These are phyloP conservation scores for Hypoxylon sp. DNA, from an alignment of 2,329 filamentous ascomycete genomes.

Conservation along the genomic window DNA sequence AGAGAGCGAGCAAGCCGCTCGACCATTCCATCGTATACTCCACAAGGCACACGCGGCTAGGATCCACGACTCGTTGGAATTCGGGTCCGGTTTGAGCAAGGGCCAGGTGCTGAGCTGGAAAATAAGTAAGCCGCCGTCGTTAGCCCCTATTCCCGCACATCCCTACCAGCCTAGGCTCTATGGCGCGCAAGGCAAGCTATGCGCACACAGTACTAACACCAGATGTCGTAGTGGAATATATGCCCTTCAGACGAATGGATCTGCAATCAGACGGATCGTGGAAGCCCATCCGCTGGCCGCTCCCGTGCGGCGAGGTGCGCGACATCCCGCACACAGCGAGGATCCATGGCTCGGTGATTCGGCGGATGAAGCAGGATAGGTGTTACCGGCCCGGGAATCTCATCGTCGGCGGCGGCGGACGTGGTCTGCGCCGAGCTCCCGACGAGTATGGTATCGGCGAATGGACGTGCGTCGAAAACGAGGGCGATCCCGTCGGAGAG, in stretches of 20 bases:
- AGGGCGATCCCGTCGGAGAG: slow-evolving; percentile 74
- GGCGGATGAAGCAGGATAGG: slow-evolving; percentile 69
- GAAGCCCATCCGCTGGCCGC: slow-evolving; percentile 81
- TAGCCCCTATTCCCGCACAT: background rate
- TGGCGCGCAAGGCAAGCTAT: no score
- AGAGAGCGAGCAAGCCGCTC: slow-evolving; percentile 20
- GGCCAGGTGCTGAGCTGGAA: slow-evolving; percentile 73
- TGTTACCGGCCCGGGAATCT: slow-evolving; percentile 79
- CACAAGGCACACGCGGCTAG: slow-evolving; percentile 61
- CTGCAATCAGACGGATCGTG: slow-evolving; percentile 75
- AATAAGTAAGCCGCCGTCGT: slow-evolving; percentile 67
- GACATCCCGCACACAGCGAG: slow-evolving; percentile 76
- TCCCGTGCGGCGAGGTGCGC: slow-evolving; percentile 78
- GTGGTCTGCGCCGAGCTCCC: slow-evolving; percentile 70
- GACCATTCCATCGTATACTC: slow-evolving; percentile 65
- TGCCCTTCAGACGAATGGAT: slow-evolving; percentile 84
- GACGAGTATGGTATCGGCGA: slow-evolving; percentile 71
- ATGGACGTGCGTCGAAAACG: slow-evolving; percentile 71
- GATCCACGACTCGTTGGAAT: slow-evolving; percentile 77
- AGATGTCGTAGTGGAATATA: slow-evolving; percentile 68
- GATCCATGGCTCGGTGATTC: slow-evolving; percentile 78
- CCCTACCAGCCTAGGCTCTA: no score
- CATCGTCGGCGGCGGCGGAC: slow-evolving; percentile 79
- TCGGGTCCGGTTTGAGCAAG: slow-evolving; percentile 63
- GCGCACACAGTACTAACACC: slow-evolving; percentile 44